These are phyloP conservation scores for Prunus padus DNA, from an alignment of 306 rosid species.

Conservation along the genomic window DNA sequence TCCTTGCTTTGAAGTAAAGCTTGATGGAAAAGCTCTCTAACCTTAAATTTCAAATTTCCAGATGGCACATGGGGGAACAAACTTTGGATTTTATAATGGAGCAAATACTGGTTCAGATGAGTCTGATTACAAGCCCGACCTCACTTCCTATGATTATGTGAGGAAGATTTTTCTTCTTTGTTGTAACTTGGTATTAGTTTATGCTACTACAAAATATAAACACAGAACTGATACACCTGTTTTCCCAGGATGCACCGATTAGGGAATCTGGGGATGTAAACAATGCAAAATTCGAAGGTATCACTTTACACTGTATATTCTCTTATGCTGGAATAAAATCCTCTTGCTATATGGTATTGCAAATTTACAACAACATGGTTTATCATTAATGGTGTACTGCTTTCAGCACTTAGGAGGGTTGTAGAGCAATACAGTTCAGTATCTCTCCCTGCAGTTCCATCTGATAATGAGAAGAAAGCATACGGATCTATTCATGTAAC, in stretches of 20 bases:
- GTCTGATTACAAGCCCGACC: constrained; percentile 76
- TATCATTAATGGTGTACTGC: constrained; percentile 26
- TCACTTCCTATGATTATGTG: constrained; percentile 94
- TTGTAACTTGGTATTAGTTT: constrained; percentile 9
- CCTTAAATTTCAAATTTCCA: constrained; percentile 34
- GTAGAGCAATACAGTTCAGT: constrained; percentile 49
- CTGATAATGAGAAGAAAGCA: constrained; percentile 53
- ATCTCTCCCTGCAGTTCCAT: constrained; percentile 63
- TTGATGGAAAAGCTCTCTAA: constrained; percentile 24
- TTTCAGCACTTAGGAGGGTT: constrained; percentile 79
- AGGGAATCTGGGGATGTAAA: constrained; percentile 82
- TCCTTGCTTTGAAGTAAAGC: constrained; percentile 16
- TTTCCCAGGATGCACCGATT: constrained; percentile 89
- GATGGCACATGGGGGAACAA: constrained; percentile 98
- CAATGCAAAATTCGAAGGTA: constrained; percentile 81
- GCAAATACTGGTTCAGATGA: constrained; percentile 70
- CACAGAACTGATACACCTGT: constrained; percentile 22
- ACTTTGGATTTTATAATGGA: constrained; percentile 90
- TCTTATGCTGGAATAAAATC: background rate
- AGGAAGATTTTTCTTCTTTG: constrained; percentile 31
- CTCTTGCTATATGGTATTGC: constrained; percentile 12
- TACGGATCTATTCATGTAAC: constrained; percentile 68
- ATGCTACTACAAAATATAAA: constrained; percentile 12
- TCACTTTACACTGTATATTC: background rate
- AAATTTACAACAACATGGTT: constrained; percentile 15